Percentiles rank a stretch among this genome's conserved stretches.
phyloP scores from a whole-genome alignment of 139 green algal species.

The Microglena sp. region DNA sequence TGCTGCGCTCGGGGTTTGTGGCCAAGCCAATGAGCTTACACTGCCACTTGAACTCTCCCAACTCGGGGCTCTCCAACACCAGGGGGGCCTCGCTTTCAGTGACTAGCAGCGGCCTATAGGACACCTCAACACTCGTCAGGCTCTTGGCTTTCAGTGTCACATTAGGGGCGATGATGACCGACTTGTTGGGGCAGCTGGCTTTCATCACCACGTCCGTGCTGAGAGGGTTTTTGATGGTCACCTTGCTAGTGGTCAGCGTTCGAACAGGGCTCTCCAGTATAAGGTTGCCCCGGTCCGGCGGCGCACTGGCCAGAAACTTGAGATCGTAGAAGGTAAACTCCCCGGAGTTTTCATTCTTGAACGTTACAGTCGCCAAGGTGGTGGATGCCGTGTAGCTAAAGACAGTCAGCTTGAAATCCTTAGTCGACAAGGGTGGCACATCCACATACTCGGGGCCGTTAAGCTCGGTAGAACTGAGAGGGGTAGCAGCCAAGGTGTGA shows the following conservation, averaged over 20 bases:
- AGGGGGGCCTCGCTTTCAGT: constrained; percentile 32
- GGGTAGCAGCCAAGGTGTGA: too few relatives aligned
- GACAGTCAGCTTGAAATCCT: constrained; percentile 60
- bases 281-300: constrained; percentile 30
- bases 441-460: constrained; percentile 48
- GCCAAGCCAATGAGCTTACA: constrained; percentile 48
- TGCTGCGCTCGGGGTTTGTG: constrained; percentile 40
- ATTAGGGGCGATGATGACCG: constrained; percentile 38
- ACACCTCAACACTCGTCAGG: constrained; percentile 31
- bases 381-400: constrained; percentile 33
- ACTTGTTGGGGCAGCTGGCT: constrained; percentile 27
- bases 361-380: constrained; percentile 41
- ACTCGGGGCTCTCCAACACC: constrained; percentile 45
- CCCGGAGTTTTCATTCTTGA: constrained; percentile 59
- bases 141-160: too few relatives aligned
- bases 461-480: constrained; percentile 30
- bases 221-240: constrained; percentile 59
- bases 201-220: constrained; percentile 28
- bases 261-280: constrained; percentile 56
- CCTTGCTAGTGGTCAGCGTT: constrained; percentile 19
- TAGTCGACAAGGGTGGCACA: constrained; percentile 41
- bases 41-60: constrained; percentile 55
- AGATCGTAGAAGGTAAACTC: constrained; percentile 70
- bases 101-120: constrained; percentile 60
- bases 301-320: constrained; percentile 33